Conservation (phyloP, 345 rosid species). For the Ceriops zippeliana region DNA sequence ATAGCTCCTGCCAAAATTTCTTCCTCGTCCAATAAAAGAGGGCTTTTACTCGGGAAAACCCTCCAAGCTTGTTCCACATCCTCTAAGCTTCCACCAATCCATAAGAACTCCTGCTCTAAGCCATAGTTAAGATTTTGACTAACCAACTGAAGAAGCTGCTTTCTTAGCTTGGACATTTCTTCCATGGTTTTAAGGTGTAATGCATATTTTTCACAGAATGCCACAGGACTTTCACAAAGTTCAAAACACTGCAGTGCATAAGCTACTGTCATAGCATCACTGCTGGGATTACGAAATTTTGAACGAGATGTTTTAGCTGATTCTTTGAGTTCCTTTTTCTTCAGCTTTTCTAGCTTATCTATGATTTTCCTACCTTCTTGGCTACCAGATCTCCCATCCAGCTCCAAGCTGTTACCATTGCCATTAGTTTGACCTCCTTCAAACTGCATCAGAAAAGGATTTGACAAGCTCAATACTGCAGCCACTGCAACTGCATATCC, state of each 20-base stretch:
- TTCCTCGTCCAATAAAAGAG: constrained; percentile 61
- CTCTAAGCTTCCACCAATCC: constrained; percentile 62
- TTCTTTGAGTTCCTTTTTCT: constrained; percentile 59
- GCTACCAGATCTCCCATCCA: constrained; percentile 18
- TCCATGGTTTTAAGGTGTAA: constrained; percentile 81
- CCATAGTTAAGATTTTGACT: constrained; percentile 31
- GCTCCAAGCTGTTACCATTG: constrained; percentile 34
- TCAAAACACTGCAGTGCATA: constrained; percentile 75
- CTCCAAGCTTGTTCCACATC: constrained; percentile 76
- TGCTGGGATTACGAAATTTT: constrained; percentile 67
- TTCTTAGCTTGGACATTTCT: constrained; percentile 84
- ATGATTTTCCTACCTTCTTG: constrained; percentile 19
- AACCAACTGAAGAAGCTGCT: constrained; percentile 73
- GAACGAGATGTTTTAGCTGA: constrained; percentile 45
- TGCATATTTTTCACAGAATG: constrained; percentile 56
- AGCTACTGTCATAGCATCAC: constrained; percentile 76
- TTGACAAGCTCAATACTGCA: constrained; percentile 71
- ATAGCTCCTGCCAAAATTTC: constrained; percentile 71
- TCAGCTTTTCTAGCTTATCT: constrained; percentile 46
- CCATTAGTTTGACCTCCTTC: constrained; percentile 36
- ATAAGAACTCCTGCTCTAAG: constrained; percentile 47
- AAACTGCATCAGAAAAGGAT: constrained; percentile 63
- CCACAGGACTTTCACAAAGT: constrained; percentile 33
- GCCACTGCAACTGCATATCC: constrained; percentile 78
- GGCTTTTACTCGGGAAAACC: constrained; percentile 39